phyloP scores from a whole-genome alignment of 768 basidiomycete genomes.

The Boletales sp. region DNA sequence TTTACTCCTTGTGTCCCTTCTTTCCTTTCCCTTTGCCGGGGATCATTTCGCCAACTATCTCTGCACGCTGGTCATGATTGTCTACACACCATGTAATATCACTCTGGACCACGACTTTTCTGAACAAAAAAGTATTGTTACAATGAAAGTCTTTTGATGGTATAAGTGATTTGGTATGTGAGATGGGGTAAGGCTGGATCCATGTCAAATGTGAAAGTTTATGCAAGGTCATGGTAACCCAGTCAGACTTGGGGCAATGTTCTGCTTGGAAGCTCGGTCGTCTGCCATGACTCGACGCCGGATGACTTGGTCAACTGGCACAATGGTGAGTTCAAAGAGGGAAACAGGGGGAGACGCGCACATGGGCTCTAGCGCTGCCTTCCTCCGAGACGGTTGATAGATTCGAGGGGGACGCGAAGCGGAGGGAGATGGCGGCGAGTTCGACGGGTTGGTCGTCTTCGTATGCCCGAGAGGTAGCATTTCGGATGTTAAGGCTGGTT shows the following conservation, averaged over 20 bases:
- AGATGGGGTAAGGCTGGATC: too few relatives aligned
- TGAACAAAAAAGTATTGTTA: conserved; percentile 8
- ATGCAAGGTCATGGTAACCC: too few relatives aligned
- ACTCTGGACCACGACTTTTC: background rate
- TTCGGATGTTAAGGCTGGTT: conserved; percentile 24
- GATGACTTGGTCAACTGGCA: conserved; percentile 7
- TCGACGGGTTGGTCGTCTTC: conserved; percentile 8
- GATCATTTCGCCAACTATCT: background rate
- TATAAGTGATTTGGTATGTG: background rate
- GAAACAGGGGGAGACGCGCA: too few relatives aligned
- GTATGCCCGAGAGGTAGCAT: conserved; percentile 16
- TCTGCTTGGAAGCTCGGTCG: conserved; percentile 2
- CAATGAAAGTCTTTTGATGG: background rate
- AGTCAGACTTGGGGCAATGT: background rate
- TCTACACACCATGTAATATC: conserved; percentile 5
- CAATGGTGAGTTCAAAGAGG: too few relatives aligned
- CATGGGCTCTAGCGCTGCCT: too few relatives aligned
- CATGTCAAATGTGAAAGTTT: too few relatives aligned
- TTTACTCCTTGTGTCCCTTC: background rate
- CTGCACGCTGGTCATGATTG: conserved; percentile 12
- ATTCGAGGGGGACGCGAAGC: conserved; percentile 20
- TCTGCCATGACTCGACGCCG: conserved; percentile 14
- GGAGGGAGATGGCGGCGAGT: conserved; percentile 17
- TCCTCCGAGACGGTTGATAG: background rate
- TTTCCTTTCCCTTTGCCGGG: background rate